Evolutionary conservation across 2,329 filamentous ascomycete species (phyloP).

Genomic region (Diaporthe eres): DNA sequence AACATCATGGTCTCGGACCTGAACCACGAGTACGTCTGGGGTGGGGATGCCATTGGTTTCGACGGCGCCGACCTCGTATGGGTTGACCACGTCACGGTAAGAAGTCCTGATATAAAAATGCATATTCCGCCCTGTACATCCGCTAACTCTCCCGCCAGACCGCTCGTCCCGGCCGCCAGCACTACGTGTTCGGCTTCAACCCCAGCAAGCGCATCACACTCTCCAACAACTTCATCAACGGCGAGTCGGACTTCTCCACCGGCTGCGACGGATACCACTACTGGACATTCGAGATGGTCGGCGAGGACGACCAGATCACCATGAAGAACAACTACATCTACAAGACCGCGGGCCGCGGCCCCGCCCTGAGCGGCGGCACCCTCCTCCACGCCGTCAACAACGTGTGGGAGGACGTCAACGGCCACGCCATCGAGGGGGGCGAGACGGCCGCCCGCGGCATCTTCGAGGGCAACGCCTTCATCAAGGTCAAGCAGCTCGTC

Average conservation of each 20-base stretch:
- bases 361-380: background rate
- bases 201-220: slow-evolving; percentile 1
- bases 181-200: background rate
- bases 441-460: background rate
- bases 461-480: background rate
- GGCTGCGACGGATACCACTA: background rate
- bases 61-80: background rate
- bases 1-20: background rate
- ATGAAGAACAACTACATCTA: slow-evolving; percentile 1
- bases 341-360: background rate
- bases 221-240: background rate
- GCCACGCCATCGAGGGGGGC: slow-evolving; percentile 1
- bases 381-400: background rate
- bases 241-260: background rate
- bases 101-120: background rate
- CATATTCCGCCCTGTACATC: background rate
- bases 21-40: background rate
- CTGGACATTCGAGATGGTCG: background rate
- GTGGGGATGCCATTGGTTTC: background rate
- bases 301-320: background rate
- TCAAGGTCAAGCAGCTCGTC: slow-evolving; percentile 3
- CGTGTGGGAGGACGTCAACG: background rate
- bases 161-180: background rate
- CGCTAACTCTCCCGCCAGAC: background rate
- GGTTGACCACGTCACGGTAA: slow-evolving; percentile 2